Evolutionary conservation across 2,329 filamentous ascomycete species (phyloP), one percentile per base, ranked within the genome.

Genomic region (Raffaelea albimanens): DNA sequence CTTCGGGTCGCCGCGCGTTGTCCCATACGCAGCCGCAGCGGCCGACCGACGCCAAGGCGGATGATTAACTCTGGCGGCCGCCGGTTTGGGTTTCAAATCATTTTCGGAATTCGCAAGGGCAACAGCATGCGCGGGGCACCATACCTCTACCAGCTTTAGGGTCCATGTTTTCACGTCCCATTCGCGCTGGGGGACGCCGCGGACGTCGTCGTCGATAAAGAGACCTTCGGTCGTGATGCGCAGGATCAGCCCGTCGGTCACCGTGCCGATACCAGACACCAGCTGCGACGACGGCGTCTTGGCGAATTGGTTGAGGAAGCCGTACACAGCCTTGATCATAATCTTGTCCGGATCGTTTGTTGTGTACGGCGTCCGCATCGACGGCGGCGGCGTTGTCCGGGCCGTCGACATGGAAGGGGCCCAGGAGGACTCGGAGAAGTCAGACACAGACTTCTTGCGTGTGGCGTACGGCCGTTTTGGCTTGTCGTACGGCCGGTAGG

Each of bases 121-220:
- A 62, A 77, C 68, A 63, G 68, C 78, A 64, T 83, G 78, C 59
- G 78, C 74, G 60, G 81, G 79, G 62, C 83, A 89, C 80, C 84
- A 87, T 71, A 93, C 83, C 76, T 97, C 93, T 65, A 94, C 81
- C 55, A 85, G 71, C 68, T 95, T 96, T 67, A 98, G 78, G 40
- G 89, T 95, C 93, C 93, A 97, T 22, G 91, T 90, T 66, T 97
- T 97, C 61, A 97, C 82, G 63, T 98, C 93, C 93, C 93, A 98
- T 68, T 98, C 93, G 50, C 93, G 82, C 67, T 97, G 89, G n/a
- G 87, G 83, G 16, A 96, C 87, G 52, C 82, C 82, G 40, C 90
- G 82, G 45, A 96, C 79, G 63, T 97, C 93, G 63, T 98, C 93
- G 63, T 98, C 93, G 60, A 98, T 93, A 67, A 97, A 97, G 46